Evolutionary conservation across 768 basidiomycete genomes (phyloP), one percentile per base, ranked within the genome.

Genomic region (Suillus sp.): DNA sequence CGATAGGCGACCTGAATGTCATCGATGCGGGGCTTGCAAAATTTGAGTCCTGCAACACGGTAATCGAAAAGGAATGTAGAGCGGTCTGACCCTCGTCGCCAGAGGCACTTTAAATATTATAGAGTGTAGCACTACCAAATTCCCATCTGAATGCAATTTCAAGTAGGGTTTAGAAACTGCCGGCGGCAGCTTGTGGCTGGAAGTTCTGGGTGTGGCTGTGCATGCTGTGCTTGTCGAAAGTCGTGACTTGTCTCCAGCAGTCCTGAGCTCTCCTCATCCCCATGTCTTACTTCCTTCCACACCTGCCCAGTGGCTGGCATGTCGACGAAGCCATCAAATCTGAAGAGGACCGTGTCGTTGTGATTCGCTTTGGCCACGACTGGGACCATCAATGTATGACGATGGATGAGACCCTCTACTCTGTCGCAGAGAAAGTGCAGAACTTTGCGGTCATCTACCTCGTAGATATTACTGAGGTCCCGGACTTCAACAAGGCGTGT

Each of bases 261-360:
- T 14, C 11, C 13, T n/a, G 13, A 34, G 54, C 9, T 56, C 35
- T 4, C 35, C 18, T 57, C n/a, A 25, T 5, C 35, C 2, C 20
- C 38, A 95, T 95, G 93, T 94, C 93, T 16, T 95, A 94, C 76
- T 93, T 94, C 73, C 85, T 95, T 14, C 91, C 92, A 0, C 92
- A 95, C 70, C 82, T 95, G 4, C 91, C 90, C 1, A 92, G 92
- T 69, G 93, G 95, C 43, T 98, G 96, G 96, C 97, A 99, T 73
- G 97, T 99, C 65, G 97, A 99, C 72, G 96, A 98, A 74, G 95
- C 97, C 9, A 99, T 99, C 77, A 93, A 97, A 68, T 96, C 94
- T 0, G 97, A 99, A 76, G 97, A 99, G 75, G 95, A 97, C 71
- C 85, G 97, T 48, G 86, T 97, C 38, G 96, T 98, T 30, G 92